Conservation (phyloP, 768 basidiomycete genomes). For the Inosperma sp. region DNA sequence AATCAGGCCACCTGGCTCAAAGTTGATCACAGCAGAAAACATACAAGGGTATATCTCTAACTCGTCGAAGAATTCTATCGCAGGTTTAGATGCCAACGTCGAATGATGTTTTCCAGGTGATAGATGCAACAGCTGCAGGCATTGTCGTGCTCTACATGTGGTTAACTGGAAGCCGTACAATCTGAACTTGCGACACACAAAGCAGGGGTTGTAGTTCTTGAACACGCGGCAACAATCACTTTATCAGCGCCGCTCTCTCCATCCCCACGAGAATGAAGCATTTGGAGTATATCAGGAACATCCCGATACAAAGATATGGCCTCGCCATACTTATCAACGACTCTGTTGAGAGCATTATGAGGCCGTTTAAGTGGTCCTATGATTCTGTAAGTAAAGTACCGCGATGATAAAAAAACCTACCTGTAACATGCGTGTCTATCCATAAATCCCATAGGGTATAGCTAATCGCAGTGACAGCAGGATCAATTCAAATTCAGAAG, state of each 20-base stretch:
- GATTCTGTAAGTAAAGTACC: not conserved
- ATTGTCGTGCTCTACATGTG: conserved; percentile 61
- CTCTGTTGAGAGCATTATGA: conserved; percentile 40
- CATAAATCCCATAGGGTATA: conserved; percentile 86
- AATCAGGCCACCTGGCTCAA: not conserved
- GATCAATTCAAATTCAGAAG: conserved; percentile 2
- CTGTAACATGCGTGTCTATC: conserved; percentile 75
- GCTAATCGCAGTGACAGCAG: conserved; percentile 31
- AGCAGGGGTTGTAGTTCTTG: conserved; percentile 62
- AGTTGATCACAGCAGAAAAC: not conserved
- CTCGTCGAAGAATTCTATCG: conserved; percentile 62
- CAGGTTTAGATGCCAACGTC: conserved; percentile 35
- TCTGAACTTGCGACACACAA: conserved; percentile 45
- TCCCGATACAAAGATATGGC: conserved; percentile 70
- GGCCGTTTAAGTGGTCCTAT: conserved; percentile 51
- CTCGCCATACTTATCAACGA: conserved; percentile 49
- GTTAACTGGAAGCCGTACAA: not conserved
- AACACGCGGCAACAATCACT: conserved; percentile 63
- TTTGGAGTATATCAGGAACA: conserved; percentile 68
- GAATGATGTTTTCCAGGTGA: conserved; percentile 35
- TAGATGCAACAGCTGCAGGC: conserved; percentile 59
- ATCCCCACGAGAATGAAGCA: conserved; percentile 37
- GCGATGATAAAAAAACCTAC: conserved; percentile 26
- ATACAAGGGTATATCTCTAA: conserved; percentile 70
- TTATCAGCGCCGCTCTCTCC: conserved; percentile 28